Evolutionary conservation across 345 rosid genomes (phyloP).

Genomic region (Melastoma malabathricum): DNA sequence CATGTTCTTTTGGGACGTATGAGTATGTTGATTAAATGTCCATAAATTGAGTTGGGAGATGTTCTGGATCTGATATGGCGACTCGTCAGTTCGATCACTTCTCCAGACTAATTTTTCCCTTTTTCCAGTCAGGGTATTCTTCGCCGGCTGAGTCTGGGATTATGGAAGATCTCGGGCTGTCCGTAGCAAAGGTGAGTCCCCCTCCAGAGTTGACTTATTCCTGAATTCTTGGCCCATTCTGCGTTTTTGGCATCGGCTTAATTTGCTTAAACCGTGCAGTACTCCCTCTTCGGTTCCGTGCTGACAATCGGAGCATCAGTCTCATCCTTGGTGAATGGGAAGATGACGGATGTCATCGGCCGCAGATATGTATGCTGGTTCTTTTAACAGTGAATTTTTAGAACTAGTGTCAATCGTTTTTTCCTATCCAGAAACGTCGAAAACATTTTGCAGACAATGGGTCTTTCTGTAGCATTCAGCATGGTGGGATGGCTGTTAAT

Average conservation of each 20-base stretch:
- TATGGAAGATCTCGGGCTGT: conserved; percentile 9
- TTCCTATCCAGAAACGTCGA: background rate
- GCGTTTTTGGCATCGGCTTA: no score
- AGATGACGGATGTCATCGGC: conserved; percentile 12
- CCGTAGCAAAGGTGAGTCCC: conserved; percentile 3
- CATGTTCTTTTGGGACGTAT: no score
- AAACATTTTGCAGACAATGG: conserved; percentile 13
- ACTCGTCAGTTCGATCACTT: no score
- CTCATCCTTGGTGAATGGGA: conserved; percentile 14
- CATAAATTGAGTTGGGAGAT: no score
- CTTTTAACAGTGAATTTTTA: background rate
- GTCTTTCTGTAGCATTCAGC: conserved; percentile 6
- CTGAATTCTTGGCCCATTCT: background rate
- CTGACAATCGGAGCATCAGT: conserved; percentile 18
- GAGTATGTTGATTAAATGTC: no score
- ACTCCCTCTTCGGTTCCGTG: conserved; percentile 17
- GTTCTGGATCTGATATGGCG: no score
- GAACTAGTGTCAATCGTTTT: background rate
- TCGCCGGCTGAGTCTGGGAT: conserved; percentile 14
- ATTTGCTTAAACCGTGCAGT: conserved; percentile 10
- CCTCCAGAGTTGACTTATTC: background rate
- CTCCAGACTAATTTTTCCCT: no score
- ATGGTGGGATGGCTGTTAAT: conserved; percentile 14
- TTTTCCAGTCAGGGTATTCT: no score
- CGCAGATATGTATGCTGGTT: conserved; percentile 9